Percentiles rank a stretch among this genome's conserved stretches.
These are phyloP conservation scores for Diaporthe destruens DNA, from an alignment of 2,329 filamentous ascomycete genomes.

Conservation along the genomic window DNA sequence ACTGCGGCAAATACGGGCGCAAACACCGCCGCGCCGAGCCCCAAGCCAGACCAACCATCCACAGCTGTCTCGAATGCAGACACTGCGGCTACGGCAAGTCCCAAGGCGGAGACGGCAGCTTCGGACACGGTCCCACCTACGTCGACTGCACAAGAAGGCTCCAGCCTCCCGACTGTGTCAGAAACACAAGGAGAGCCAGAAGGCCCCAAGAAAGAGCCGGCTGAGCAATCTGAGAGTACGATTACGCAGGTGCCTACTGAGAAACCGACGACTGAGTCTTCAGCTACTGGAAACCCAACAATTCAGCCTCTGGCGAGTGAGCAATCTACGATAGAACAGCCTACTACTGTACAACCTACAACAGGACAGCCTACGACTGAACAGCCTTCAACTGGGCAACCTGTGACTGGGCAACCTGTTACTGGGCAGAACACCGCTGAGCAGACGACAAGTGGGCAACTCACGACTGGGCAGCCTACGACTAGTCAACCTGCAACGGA, in stretches of 20 bases:
- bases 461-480: neutral
- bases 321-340: neutral
- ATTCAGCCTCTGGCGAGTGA: neutral
- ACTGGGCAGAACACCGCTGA: neutral
- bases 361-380: neutral
- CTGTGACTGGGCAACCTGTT: neutral
- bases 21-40: constrained; percentile 47
- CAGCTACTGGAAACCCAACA: neutral
- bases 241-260: neutral
- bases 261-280: neutral
- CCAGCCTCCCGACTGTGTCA: constrained; percentile 15
- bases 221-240: neutral
- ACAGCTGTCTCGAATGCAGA: constrained; percentile 27
- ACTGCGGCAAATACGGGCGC: constrained; percentile 45
- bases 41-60: constrained; percentile 46
- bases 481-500: neutral
- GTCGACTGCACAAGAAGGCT: constrained; percentile 22
- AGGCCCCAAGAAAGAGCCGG: constrained; percentile 36
- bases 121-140: constrained; percentile 41
- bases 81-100: constrained; percentile 28
- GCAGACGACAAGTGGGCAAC: too few relatives aligned
- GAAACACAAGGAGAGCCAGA: constrained; percentile 37
- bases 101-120: constrained; percentile 42
- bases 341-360: neutral
- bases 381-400: neutral